phyloP scores from a whole-genome alignment of 2,329 filamentous ascomycete genomes.

The Sporothrix protearum region DNA sequence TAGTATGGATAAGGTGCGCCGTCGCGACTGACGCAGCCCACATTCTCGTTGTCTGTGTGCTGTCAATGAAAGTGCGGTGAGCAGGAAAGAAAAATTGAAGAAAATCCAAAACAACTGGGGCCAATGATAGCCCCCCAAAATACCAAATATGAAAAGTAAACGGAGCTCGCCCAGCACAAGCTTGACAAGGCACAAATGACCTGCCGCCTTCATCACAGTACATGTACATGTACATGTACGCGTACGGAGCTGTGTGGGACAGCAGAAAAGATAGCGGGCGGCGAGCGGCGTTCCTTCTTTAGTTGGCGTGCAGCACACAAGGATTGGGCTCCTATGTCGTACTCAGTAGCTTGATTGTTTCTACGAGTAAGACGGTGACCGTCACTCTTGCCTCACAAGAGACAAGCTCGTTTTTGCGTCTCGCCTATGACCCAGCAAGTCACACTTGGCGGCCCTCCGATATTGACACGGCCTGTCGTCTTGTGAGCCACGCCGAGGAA shows the following conservation, averaged over 20 bases:
- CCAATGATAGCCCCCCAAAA: conserved; percentile 1
- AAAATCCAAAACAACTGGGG: not conserved
- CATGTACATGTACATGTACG: no score
- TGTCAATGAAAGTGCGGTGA: conserved; percentile 14
- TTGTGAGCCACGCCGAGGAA: not conserved
- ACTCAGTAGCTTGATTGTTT: not conserved
- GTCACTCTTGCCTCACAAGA: conserved; percentile 2
- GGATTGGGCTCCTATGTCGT: not conserved
- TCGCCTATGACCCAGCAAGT: not conserved
- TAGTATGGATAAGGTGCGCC: conserved; percentile 13
- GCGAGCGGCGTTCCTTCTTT: conserved; percentile 11
- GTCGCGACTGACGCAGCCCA: not conserved
- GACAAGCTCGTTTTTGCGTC: not conserved
- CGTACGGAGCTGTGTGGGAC: no score
- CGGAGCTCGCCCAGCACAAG: not conserved
- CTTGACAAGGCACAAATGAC: not conserved
- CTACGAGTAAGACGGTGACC: not conserved
- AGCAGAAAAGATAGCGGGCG: not conserved
- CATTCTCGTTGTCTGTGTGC: not conserved
- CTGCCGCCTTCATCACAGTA: not conserved
- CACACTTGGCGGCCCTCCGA: not conserved
- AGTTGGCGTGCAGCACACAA: conserved; percentile 10
- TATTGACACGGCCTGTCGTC: not conserved
- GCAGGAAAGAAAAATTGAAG: not conserved
- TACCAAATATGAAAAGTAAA: not conserved